Evolutionary conservation across 345 rosid species (phyloP).

Genomic region (Aurinia saxatilis): DNA sequence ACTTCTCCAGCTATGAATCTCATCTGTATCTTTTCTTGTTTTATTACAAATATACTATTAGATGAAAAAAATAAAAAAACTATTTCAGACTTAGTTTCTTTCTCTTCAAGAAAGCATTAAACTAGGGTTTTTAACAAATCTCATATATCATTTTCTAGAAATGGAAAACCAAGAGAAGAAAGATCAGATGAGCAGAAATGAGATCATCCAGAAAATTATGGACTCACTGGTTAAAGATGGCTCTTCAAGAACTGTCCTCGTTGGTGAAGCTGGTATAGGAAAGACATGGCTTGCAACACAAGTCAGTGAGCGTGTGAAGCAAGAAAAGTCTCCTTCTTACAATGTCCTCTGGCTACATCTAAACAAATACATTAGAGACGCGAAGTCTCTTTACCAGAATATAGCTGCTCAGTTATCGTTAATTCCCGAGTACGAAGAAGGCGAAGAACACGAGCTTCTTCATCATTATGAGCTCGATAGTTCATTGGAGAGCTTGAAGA

Average conservation of each 20-base stretch:
- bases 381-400: slow-evolving; percentile 15
- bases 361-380: not conserved
- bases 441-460: slow-evolving; percentile 3
- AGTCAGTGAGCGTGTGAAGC: not conserved
- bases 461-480: not conserved
- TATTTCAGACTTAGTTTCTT: not conserved
- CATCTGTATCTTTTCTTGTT: no score
- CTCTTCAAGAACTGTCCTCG: slow-evolving; percentile 10
- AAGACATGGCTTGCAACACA: slow-evolving; percentile 29
- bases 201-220: not conserved
- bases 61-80: no score
- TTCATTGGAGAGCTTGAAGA: not conserved
- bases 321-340: not conserved
- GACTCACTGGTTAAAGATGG: not conserved
- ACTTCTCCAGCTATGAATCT: no score
- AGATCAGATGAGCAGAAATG: not conserved
- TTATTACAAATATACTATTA: no score
- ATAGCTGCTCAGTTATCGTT: slow-evolving; percentile 36
- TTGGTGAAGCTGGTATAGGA: slow-evolving; percentile 31
- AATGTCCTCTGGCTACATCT: slow-evolving; percentile 26
- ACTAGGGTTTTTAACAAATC: not conserved
- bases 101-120: not conserved
- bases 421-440: slow-evolving; percentile 23
- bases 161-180: slow-evolving; percentile 14
- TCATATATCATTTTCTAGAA: not conserved